Conservation (phyloP, 2,329 filamentous ascomycete species). For the Fusarium pseudoanthophilum region DNA sequence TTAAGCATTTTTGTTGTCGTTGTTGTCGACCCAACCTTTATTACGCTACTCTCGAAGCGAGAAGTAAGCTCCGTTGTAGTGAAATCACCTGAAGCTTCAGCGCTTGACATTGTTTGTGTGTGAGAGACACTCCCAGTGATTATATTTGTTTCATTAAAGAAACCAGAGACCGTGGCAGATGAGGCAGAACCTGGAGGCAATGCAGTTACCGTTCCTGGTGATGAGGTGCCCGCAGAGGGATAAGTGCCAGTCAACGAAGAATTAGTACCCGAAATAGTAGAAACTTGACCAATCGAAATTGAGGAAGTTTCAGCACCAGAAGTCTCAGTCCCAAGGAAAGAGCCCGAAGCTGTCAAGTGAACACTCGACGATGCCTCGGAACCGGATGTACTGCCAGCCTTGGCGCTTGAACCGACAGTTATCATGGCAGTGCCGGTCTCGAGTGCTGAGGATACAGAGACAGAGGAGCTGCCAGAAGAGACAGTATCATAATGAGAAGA, state of each 20-base stretch:
- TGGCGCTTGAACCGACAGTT: constrained; percentile 35
- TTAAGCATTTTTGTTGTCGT: constrained; percentile 29
- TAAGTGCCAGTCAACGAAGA: constrained; percentile 1
- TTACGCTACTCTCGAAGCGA: background rate
- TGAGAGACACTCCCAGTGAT: background rate
- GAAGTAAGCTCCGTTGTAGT: background rate
- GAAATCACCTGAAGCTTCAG: background rate
- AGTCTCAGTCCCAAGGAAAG: constrained; percentile 1
- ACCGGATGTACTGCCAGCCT: constrained; percentile 28
- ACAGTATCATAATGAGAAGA: background rate
- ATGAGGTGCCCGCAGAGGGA: background rate
- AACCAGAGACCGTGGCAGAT: background rate
- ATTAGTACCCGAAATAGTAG: background rate
- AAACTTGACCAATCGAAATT: background rate
- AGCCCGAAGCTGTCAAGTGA: constrained; percentile 1
- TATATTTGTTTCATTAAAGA: background rate
- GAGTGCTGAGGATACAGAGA: constrained; percentile 1
- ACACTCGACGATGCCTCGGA: constrained; percentile 7
- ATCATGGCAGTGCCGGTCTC: constrained; percentile 1
- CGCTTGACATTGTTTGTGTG: background rate
- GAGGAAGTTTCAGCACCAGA: background rate
- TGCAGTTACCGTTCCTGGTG: background rate
- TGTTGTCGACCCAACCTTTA: background rate
- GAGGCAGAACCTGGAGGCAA: background rate
- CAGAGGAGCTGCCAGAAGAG: background rate